Evolutionary conservation across 257 asterid species (phyloP), one percentile per base, ranked within the genome.

Genomic region (Lycium barbarum): DNA sequence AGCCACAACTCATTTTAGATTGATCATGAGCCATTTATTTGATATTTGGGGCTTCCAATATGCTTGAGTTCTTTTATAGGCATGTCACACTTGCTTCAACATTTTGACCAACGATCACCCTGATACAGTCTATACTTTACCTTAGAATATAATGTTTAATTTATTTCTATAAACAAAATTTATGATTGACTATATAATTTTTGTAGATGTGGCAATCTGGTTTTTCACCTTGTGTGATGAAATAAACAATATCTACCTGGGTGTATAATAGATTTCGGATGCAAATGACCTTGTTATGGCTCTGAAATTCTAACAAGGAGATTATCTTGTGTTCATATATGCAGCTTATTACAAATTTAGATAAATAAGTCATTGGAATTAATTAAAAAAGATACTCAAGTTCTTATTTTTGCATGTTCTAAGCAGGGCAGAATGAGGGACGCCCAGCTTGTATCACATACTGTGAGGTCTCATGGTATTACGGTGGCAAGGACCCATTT

Each of bases 381-480:
- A 40, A 40, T 40, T 40, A 40, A 40, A 51, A 33, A 53, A 57
- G 51, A 78, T 14, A 53, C 49, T 5, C 20, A 26, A 76, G 20
- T 47, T 47, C 81, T 47, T 26, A 26, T 65, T 3, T 76, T 14
- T 78, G 26, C 47, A 53, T 53, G 49, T 67, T 65, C 87, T 88
- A 84, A 79, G 90, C 93, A 93, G 97, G 83, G 87, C 11, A 90
- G 88, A 85, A 92, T 90, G 94, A 87, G 91, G 90, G 93, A 92
- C 53, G 81, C 81, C 79, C 93, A 90, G 84, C 86, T n/a, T 67
- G 93, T 89, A 83, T 47, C 89, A 84, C 97, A 94, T 86, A 93
- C 97, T 6, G 87, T 93, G 84, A 90, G 93, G 85, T 91, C 97
- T 86, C 98, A 94, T 87, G 99, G 98, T 86, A 82, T 87, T 79